Evolutionary conservation across 495 filamentous ascomycete genomes (phyloP).

Genomic region (Cladorrhinum samala): DNA sequence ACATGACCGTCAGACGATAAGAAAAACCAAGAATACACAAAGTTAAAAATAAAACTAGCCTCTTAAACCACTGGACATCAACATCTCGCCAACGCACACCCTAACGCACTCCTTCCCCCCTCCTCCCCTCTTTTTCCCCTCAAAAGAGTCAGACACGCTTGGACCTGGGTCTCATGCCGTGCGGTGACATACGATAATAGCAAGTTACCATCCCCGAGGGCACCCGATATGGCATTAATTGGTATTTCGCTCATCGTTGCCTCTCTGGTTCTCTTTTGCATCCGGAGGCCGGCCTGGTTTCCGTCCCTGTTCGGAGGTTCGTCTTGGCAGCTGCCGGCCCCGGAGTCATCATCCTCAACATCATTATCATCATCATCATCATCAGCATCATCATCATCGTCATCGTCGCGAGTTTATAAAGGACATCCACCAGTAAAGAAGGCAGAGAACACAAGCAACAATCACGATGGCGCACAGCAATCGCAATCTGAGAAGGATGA

Average conservation of each 20-base stretch:
- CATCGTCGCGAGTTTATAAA: conserved; percentile 1
- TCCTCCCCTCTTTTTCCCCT: neutral
- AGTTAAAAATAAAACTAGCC: no score
- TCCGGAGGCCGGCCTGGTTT: conserved; percentile 40
- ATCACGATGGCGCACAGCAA: no score
- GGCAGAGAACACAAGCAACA: neutral
- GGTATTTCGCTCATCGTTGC: conserved; percentile 50
- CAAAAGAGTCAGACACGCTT: neutral
- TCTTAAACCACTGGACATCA: no score
- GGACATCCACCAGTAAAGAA: neutral
- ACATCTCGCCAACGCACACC: no score
- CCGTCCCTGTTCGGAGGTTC: conserved; percentile 27
- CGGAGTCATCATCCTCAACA: conserved; percentile 17
- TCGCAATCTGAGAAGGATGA: no score
- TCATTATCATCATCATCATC: conserved; percentile 16
- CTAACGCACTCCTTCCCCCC: no score
- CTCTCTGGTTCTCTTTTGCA: conserved; percentile 45
- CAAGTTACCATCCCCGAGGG: conserved; percentile 10
- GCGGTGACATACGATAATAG: conserved; percentile 17
- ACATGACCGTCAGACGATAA: no score
- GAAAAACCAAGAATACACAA: no score
- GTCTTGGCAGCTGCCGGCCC: conserved; percentile 16
- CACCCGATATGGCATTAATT: conserved; percentile 42
- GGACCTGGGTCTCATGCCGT: neutral
- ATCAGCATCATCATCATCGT: conserved; percentile 6